These are phyloP conservation scores for Aspergillus clavatus DNA, from an alignment of 2,329 filamentous ascomycete genomes.

Conservation along the genomic window DNA sequence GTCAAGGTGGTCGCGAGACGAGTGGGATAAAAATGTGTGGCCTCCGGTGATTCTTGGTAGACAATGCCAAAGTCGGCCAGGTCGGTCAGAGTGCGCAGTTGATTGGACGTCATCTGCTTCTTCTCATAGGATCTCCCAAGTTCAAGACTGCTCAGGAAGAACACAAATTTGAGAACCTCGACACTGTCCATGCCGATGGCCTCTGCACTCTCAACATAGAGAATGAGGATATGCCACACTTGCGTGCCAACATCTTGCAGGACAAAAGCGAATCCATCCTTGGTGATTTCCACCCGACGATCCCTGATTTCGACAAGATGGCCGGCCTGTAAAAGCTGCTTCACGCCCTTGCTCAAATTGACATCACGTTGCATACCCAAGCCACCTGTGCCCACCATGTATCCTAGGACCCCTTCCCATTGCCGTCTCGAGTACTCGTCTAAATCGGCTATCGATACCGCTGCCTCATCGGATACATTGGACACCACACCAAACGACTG, in stretches of 20 bases:
- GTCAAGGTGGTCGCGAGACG: slow-evolving; percentile 91
- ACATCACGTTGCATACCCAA: slow-evolving; percentile 45
- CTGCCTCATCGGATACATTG: slow-evolving; percentile 55
- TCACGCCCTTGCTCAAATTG: slow-evolving; percentile 69
- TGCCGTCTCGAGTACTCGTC: slow-evolving; percentile 81
- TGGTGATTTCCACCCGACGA: slow-evolving; percentile 68
- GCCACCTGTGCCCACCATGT: slow-evolving; percentile 65
- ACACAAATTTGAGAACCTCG: slow-evolving; percentile 92
- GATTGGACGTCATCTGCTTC: slow-evolving; percentile 71
- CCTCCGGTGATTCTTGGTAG: slow-evolving; percentile 53
- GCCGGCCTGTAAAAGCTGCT: slow-evolving; percentile 74
- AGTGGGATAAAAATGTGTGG: slow-evolving; percentile 72
- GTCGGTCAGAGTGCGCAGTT: slow-evolving; percentile 83
- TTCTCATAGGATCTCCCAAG: slow-evolving; percentile 89
- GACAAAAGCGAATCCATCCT: slow-evolving; percentile 89
- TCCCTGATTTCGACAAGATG: slow-evolving; percentile 65
- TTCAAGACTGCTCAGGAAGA: slow-evolving; percentile 89
- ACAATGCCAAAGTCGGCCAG: slow-evolving; percentile 91
- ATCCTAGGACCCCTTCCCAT: slow-evolving; percentile 95
- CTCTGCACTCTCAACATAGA: slow-evolving; percentile 84
- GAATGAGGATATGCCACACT: slow-evolving; percentile 89
- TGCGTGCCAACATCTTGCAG: slow-evolving; percentile 94
- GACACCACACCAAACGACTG: slow-evolving; percentile 89
- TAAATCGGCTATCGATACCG: slow-evolving; percentile 66
- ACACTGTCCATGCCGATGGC: slow-evolving; percentile 74